Evolutionary conservation across 768 basidiomycete genomes (phyloP), one percentile per base, ranked within the genome.

Genomic region (Boletellus ananiceps): DNA sequence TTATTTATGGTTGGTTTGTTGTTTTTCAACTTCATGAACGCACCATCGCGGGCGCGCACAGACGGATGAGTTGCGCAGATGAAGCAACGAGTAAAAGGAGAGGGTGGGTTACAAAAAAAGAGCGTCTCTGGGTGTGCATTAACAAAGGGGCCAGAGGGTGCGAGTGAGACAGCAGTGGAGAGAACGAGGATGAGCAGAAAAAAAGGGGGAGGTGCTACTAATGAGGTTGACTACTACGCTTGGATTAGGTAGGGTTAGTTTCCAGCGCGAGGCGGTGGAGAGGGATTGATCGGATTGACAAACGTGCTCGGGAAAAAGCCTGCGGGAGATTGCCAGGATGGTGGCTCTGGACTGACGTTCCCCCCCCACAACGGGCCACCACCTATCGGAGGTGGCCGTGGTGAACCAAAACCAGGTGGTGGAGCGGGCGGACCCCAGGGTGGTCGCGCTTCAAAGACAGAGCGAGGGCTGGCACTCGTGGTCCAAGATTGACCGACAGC

Each of bases 271-370:
- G 67, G 66, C 43, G 82, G 73, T n/a, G 81, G 75, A 15, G 81
- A 72, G 36, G 81, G 66, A 41, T 77, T 74, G 51, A 70, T 66
- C 31, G 75, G 76, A 35, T 71, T 69, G 46, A 77, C 57, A 55
- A 79, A 82, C 35, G 74, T 68, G 38, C 67, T 71, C 16, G 73
- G 64, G 58, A 76, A 81, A 57, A 77, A 81, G 21, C 66, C 62
- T 2, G 69, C 60, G 31, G 74, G 53, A 11, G 76, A 69, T 51
- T 79, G 80, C 81, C 81, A 83, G 15, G 77, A 74, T 8, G 75
- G 63, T 8, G 75, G 63, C 39, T 61, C 66, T 15, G 66, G 64
- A 14, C 62, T 69, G 13, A 69, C 66, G 34, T 54, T 71, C 7
- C 8, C 11, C 2, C 74, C 73, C 74, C 79, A 81, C 59, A 74